Evolutionary conservation across 2,329 filamentous ascomycete genomes (phyloP), one percentile per base, ranked within the genome.

Genomic region (Colletotrichum endophyticum): DNA sequence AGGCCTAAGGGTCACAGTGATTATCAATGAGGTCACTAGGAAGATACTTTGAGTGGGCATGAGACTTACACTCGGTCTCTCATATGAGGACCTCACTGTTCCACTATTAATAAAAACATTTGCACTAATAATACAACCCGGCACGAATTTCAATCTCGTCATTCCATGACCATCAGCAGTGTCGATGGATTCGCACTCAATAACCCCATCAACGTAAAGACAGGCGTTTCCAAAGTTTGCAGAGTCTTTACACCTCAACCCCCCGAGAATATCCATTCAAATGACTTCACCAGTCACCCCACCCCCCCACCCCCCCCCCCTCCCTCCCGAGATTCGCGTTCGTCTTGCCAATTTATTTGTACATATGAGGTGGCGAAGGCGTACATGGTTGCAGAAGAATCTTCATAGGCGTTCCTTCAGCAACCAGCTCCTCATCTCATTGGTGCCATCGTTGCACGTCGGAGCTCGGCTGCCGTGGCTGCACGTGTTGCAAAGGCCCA

Each of bases 1-100:
- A 64, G 59, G 36, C 74, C 74, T 8, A 61, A 64, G 22, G 74
- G 74, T 1, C 74, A 76, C 59, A 76, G 74, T 15, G 74, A 76
- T n/a, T 76, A 76, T 11, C 74, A 76, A 61, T 76, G 25, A 76
- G 56, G 1, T n/a, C 6, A 59, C 22, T 59, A 27, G 13, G 5
- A 30, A 11, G 3, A 16, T 13, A 12, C n/a, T 30, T 30, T 27
- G 16, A 59, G 56, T 59, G 56, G 3, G n/a, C 13, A 59, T 59
- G n/a, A 7, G 56, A 59, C 5, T 16, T 16, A 5, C 5, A 59
- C 15, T 59, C 22, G 11, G 44, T 53, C n/a, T 22, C 11, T 53
- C 6, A 11, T 8, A 22, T 53, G n/a, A 53, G n/a, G n/a, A 53
- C n/a, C 44, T 7, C 44, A 22, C n/a, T 53, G 6, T 53, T 49